Evolutionary conservation across 1,284 basidiomycete species (phyloP), one percentile per base, ranked within the genome.

Genomic region (Sphaerobolus stellatus): DNA sequence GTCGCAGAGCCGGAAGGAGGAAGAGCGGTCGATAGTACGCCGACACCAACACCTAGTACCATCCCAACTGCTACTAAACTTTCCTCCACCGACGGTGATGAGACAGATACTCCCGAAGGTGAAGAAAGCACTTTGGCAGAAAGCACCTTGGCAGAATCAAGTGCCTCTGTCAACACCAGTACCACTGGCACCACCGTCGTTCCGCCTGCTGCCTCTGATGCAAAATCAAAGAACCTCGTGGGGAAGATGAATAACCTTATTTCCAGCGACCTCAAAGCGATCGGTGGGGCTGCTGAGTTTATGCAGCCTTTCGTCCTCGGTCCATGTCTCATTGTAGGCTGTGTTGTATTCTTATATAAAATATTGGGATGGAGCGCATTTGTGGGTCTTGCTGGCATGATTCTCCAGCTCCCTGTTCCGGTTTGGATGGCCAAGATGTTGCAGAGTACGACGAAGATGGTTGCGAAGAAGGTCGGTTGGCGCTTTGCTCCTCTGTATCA

Each of bases 301-400:
- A 52, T 73, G 24, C 14, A 38, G 30, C 34, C 54, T 29, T 24
- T 44, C 29, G 11, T 29, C 8, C 18, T 43, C 61, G 9, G n/a
- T 62, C 16, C 16, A 51, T 63, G 31, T 5, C 59, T 68, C 48
- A 38, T 31, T 45, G 30, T 59, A 60, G 27, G 60, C 69, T 44
- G 64, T 49, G 59, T 67, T 13, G 48, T 62, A 31, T 69, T 73
- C 47, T 61, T 73, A 30, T 66, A 68, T 52, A 43, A 55, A 6
- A 60, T 72, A 8, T 59, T 72, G 16, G 70, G 70, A 20, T 56
- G 55, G 57, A 68, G 77, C 57, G 71, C 79, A 1, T 70, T 81
- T 43, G 69, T 81, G 31, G 81, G 86, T 5, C 72, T 88, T 60
- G 71, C 67, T 1, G 66, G 72, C 11, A 84, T 88, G 64, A 44